phyloP scores from a whole-genome alignment of 768 basidiomycete genomes.

The Boletales sp. region DNA sequence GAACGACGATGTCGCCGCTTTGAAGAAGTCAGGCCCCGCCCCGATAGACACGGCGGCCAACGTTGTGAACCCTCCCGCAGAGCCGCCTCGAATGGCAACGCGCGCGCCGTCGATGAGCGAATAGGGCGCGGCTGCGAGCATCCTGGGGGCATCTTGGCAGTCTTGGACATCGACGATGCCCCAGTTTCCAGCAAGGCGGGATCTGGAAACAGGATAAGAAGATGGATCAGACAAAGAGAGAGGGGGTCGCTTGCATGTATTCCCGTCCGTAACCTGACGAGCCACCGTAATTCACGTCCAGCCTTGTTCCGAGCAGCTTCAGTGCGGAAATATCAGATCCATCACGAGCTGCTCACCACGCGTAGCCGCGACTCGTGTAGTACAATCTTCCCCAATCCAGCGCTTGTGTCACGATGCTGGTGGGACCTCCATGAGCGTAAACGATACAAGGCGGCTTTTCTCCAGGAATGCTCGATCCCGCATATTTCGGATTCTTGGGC shows the following conservation, averaged over 20 bases:
- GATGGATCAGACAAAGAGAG: no score
- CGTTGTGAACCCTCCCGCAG: no score
- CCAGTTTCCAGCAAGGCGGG: slow-evolving; percentile 2
- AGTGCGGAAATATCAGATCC: neutral
- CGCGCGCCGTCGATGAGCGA: no score
- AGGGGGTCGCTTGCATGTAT: slow-evolving; percentile 42
- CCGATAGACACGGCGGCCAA: no score
- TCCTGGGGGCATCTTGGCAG: no score
- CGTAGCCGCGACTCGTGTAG: slow-evolving; percentile 69
- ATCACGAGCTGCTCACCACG: slow-evolving; percentile 45
- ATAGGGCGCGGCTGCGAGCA: no score
- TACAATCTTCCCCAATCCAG: slow-evolving; percentile 56
- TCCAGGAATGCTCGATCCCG: slow-evolving; percentile 40
- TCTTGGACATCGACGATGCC: no score
- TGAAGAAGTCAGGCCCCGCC: no score
- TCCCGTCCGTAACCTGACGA: slow-evolving; percentile 68
- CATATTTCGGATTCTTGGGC: slow-evolving; percentile 62
- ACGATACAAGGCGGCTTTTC: slow-evolving; percentile 70
- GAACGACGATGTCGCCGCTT: slow-evolving; percentile 18
- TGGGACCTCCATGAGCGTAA: slow-evolving; percentile 72
- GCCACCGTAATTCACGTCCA: slow-evolving; percentile 77
- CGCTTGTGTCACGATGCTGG: slow-evolving; percentile 41
- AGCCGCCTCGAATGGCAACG: no score
- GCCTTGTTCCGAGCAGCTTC: slow-evolving; percentile 31
- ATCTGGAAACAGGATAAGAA: no score